phyloP scores from a whole-genome alignment of 345 rosid species.

The Diplotaxis tenuifolia region DNA sequence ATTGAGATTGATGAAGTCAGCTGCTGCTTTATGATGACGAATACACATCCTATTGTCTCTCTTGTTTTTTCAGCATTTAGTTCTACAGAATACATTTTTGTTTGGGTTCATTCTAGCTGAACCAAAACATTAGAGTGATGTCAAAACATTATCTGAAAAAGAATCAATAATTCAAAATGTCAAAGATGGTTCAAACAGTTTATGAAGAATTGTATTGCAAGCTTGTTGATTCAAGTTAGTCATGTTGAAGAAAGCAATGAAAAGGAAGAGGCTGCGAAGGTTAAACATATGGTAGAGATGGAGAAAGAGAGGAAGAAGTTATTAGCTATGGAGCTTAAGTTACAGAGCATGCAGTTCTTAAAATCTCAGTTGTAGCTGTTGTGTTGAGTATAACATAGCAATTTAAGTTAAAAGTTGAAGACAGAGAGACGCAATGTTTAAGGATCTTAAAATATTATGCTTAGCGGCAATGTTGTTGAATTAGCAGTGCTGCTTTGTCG shows the following conservation, averaged over 20 bases:
- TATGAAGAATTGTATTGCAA: neutral
- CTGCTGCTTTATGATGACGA: slow-evolving; percentile 5
- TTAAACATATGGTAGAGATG: slow-evolving; percentile 70
- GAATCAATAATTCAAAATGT: neutral
- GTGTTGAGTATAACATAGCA: neutral
- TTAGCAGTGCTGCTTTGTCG: neutral
- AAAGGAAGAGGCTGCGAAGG: slow-evolving; percentile 59
- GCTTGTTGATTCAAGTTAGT: too few relatives aligned
- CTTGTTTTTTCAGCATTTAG: neutral
- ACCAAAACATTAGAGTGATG: neutral
- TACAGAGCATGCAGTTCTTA: slow-evolving; percentile 77
- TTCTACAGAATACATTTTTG: neutral
- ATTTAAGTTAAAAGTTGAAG: neutral
- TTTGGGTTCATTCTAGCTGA: neutral
- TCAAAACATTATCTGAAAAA: neutral
- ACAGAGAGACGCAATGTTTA: neutral
- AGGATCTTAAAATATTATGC: too few relatives aligned
- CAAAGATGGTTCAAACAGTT: neutral
- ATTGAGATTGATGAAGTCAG: neutral
- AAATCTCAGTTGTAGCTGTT: slow-evolving; percentile 61
- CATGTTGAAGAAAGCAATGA: slow-evolving; percentile 48
- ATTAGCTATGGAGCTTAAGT: slow-evolving; percentile 66
- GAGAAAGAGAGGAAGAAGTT: slow-evolving; percentile 78
- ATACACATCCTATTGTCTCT: neutral
- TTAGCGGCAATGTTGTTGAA: neutral